Evolutionary conservation across 2,329 filamentous ascomycete genomes (phyloP).

Genomic region (Alternaria gaisen): DNA sequence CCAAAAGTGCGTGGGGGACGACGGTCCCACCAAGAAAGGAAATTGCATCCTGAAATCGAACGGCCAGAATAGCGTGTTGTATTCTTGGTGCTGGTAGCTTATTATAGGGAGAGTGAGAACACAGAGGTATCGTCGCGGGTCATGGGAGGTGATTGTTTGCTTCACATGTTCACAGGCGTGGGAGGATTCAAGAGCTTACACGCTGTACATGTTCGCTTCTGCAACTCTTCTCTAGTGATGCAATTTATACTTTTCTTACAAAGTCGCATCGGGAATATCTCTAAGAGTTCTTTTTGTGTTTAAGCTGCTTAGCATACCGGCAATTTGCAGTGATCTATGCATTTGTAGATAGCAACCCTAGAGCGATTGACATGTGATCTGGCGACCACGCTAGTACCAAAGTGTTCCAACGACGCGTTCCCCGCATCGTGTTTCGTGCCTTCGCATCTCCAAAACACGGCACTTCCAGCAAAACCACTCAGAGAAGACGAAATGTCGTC

Average conservation of each 20-base stretch:
- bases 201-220: not conserved
- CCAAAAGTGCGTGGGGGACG: not conserved
- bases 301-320: too few relatives aligned
- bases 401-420: constrained; percentile 5
- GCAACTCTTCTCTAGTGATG: not conserved
- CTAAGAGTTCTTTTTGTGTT: not conserved
- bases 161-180: not conserved
- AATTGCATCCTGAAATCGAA: not conserved
- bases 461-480: not conserved
- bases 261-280: not conserved
- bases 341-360: too few relatives aligned
- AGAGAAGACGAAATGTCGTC: constrained; percentile 30
- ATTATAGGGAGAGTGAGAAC: not conserved
- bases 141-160: not conserved
- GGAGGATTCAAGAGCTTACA: not conserved
- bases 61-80: not conserved
- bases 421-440: constrained; percentile 6
- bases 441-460: not conserved
- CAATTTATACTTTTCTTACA: not conserved
- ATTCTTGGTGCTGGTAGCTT: not conserved
- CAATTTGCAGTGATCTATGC: too few relatives aligned
- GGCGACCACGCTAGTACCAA: constrained; percentile 9
- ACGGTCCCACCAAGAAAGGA: not conserved
- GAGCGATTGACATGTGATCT: constrained; percentile 6
- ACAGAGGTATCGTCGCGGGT: not conserved